A percentile compares a stretch with the other conserved stretches of the same genome.
These are phyloP conservation scores for Apiospora marii DNA, from an alignment of 2,329 filamentous ascomycete species.

Conservation along the genomic window DNA sequence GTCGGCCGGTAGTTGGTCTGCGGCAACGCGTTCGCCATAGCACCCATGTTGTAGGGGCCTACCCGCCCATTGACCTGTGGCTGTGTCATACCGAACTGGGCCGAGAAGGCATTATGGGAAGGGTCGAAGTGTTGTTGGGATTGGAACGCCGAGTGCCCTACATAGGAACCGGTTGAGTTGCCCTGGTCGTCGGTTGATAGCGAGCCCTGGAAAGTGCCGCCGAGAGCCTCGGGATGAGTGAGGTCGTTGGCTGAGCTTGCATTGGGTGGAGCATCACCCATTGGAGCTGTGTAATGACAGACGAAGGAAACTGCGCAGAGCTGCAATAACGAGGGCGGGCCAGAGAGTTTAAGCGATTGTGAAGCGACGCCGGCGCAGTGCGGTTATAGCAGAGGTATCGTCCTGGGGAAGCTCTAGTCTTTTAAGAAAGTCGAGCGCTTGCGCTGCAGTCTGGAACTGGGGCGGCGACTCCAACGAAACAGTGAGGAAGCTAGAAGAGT, in stretches of 20 bases:
- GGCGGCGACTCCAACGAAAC: neutral
- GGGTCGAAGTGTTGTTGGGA: constrained; percentile 43
- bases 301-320: neutral
- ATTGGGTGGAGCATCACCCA: constrained; percentile 22
- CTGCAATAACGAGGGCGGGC: neutral
- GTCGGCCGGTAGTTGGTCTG: constrained; percentile 48
- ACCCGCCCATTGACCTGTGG: constrained; percentile 40
- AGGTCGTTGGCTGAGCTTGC: constrained; percentile 32
- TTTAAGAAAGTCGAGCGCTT: neutral
- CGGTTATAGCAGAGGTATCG: neutral
- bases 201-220: constrained; percentile 33
- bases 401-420: neutral
- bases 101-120: constrained; percentile 49
- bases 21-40: constrained; percentile 54
- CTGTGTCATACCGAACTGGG: constrained; percentile 52
- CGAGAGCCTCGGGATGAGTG: constrained; percentile 30
- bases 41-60: constrained; percentile 56
- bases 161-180: neutral
- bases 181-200: constrained; percentile 34
- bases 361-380: constrained; percentile 1
- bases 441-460: neutral
- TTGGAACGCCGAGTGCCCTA: constrained; percentile 30
- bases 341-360: neutral
- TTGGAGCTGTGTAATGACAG: constrained; percentile 12
- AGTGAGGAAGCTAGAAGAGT: neutral